Base-by-base conservation (phyloP, 371 early-diverging fungal genomes). In the Actinomortierella wolfii region DNA sequence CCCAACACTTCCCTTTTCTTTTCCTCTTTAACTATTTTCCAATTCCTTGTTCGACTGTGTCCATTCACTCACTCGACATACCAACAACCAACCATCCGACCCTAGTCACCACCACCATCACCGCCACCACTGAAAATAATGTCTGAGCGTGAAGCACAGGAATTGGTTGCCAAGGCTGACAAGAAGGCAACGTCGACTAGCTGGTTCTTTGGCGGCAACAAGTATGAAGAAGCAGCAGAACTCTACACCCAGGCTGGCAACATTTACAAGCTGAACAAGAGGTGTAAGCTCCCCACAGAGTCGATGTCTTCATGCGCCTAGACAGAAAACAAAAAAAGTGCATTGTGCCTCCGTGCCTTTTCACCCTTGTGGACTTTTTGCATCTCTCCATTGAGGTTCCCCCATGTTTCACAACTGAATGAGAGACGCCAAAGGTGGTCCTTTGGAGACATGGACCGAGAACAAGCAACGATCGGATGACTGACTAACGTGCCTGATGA, bases 221-320 rank as follows among this genome's bases (percentile, higher is more conserved):
- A 95, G 68, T 86, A 87, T 50, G 96, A 96, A 49, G 97, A 97
- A 67, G 97, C 97, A 8, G 90, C 92, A 43, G 97, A 97, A 48
- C 84, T 96, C 54, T 97, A 89, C 74, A 86, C 83, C 65, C 86
- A 90, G 60, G 97, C 97, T 9, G 95, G 85, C 50, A 96, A 96
- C 79, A 82, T 86, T 18, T 96, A 92, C 83, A 96, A 95, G 79
- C 77, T 95, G 41, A 87, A 88, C 56, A 94, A 96, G 79, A 82
- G 87, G 78, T 93, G 94, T 93, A 84, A 66, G 81, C 54, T n/a
- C 41, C 34, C 34, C 34, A n/a, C 8, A 42, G 13, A 18, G 2
- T 3, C 9, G 0, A 11, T 15, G 5, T 25, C 21, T 34, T 34
- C 34, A 34, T 34, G 34, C 34, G 34, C 34, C 11, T 34, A 11